Conservation (phyloP, 345 rosid genomes). For the Odontarrhena argentea region DNA sequence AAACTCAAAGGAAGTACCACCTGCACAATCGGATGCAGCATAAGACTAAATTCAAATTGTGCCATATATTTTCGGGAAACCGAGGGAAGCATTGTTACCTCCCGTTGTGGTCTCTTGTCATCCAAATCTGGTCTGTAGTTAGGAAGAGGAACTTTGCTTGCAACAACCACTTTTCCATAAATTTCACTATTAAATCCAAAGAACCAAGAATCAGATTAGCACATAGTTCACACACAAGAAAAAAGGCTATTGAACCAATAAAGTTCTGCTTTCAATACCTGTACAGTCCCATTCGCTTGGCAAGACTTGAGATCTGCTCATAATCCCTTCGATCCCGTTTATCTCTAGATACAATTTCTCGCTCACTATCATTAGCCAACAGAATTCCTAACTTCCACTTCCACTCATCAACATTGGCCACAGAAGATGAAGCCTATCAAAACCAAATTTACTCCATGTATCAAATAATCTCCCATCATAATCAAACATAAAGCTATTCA, state of each 20-base stretch:
- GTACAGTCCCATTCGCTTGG: conserved; percentile 90
- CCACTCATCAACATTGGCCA: conserved; percentile 94
- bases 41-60: conserved; percentile 9
- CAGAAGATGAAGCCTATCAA: conserved; percentile 85
- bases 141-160: conserved; percentile 95
- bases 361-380: conserved; percentile 69
- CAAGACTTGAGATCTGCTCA: conserved; percentile 87
- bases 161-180: conserved; percentile 94
- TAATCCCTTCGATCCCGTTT: conserved; percentile 93
- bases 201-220: conserved; percentile 11
- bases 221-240: not conserved
- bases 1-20: conserved; percentile 86
- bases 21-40: conserved; percentile 43
- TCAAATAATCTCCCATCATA: conserved; percentile 5
- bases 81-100: conserved; percentile 54
- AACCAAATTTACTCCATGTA: conserved; percentile 17
- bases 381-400: conserved; percentile 93
- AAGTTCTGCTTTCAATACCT: conserved; percentile 42
- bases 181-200: conserved; percentile 54
- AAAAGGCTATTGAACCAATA: not conserved
- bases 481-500: not conserved
- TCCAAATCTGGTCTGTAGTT: conserved; percentile 97
- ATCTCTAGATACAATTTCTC: conserved; percentile 87
- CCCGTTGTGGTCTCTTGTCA: conserved; percentile 98
- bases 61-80: conserved; percentile 19